Base-by-base conservation (phyloP, 345 rosid species). In the Hibiscus mutabilis region DNA sequence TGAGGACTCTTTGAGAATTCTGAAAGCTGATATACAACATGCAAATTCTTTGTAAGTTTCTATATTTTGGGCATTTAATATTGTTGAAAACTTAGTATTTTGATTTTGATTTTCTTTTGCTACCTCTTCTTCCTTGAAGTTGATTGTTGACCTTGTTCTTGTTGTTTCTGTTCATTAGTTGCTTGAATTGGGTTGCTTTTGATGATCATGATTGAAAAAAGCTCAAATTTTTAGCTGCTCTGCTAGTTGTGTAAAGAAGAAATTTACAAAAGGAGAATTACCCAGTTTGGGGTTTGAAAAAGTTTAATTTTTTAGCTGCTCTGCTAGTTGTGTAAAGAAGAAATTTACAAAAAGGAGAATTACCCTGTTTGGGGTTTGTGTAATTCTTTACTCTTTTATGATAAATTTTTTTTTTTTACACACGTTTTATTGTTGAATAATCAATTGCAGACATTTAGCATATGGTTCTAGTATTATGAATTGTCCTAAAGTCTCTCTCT, bases 21-120 rank as follows among this genome's bases (percentile, higher is more conserved):
- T 85, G 4, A 82, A 83, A 78, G 82, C 82, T 67, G 83, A 83
- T 79, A 77, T 85, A 37, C 86, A 79, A 19, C 79, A 79, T 66
- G 88, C 88, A 52, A 85, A 85, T 74, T 46, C 71, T 33, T 62
- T 85, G 88, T 84, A 69, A 82, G 87, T 72, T 69, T 11, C 27
- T 18, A 5, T 12, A 40, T 74, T 70, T 61, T 59, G 40, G 61
- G 52, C 3, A 2, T 59, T 71, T 29, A n/a, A 25, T 24, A 59
- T 29, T 71, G 33, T 44, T 12, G 8, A 5, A 66, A 47, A 47
- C 8, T 25, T 66, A 25, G 40, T 66, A 6, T 65, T 63, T 31
- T 60, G 21, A 31, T 59, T 25, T n/a, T 6, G 11, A 10, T 56
- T 15, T 4, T 49, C 15, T 55, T 56, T 21, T 19, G 25, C 18